Conservation (phyloP, 495 filamentous ascomycete species). For the Aspergillus nanangensis region DNA sequence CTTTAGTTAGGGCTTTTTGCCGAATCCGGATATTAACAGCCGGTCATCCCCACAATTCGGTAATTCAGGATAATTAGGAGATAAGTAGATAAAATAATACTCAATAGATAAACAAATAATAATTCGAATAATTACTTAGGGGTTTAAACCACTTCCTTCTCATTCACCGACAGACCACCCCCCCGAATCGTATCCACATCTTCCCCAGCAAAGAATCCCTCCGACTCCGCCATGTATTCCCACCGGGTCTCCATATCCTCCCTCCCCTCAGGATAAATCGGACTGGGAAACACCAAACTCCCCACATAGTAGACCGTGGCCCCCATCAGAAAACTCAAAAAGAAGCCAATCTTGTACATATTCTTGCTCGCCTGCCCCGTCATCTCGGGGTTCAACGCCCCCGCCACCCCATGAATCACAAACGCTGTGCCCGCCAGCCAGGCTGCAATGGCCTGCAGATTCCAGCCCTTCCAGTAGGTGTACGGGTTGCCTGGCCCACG, state of each 20-base stretch:
- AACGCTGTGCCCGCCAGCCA: conserved; percentile 12
- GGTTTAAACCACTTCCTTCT: too few relatives aligned
- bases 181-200: conserved; percentile 2
- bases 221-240: conserved; percentile 4
- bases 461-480: conserved; percentile 11
- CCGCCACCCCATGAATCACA: conserved; percentile 12
- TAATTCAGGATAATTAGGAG: too few relatives aligned
- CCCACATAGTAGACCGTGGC: conserved; percentile 7
- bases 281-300: conserved; percentile 4
- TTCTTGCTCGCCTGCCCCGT: conserved; percentile 7
- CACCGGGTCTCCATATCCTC: neutral
- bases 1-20: too few relatives aligned
- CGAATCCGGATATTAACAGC: too few relatives aligned
- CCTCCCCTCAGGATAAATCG: conserved; percentile 2
- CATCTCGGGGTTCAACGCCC: conserved; percentile 2
- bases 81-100: too few relatives aligned
- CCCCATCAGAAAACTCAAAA: conserved; percentile 8
- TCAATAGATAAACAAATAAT: too few relatives aligned
- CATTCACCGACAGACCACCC: too few relatives aligned
- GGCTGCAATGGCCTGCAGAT: conserved; percentile 10
- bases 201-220: conserved; percentile 5
- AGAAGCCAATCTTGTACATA: conserved; percentile 18
- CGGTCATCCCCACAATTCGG: too few relatives aligned
- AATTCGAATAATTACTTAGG: too few relatives aligned
- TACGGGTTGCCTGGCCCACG: conserved; percentile 3